These are phyloP conservation scores for Coniella lustricola DNA, from an alignment of 2,329 filamentous ascomycete species.

Conservation along the genomic window DNA sequence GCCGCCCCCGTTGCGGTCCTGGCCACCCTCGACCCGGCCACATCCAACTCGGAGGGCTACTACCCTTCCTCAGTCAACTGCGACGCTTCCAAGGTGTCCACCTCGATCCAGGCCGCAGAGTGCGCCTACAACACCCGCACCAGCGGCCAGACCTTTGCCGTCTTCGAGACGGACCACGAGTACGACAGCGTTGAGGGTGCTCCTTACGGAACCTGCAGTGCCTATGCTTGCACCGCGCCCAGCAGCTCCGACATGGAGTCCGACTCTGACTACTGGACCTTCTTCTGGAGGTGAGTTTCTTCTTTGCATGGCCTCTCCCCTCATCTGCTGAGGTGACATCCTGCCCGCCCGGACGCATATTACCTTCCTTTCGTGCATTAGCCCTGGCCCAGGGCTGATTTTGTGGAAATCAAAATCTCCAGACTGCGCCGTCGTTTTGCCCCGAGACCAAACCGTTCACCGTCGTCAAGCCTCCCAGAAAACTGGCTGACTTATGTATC, in stretches of 20 bases:
- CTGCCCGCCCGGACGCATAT: no score
- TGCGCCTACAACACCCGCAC: slow-evolving; percentile 32
- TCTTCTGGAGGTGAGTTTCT: slow-evolving; percentile 28
- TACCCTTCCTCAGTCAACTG: slow-evolving; percentile 25
- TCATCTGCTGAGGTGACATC: no score
- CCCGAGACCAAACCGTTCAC: slow-evolving; percentile 1
- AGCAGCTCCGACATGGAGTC: slow-evolving; percentile 23
- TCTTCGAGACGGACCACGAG: slow-evolving; percentile 35
- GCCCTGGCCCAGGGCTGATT: not conserved
- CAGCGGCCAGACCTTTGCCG: slow-evolving; percentile 29
- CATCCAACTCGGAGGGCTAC: slow-evolving; percentile 30
- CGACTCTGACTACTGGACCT: slow-evolving; percentile 33
- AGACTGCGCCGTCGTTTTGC: slow-evolving; percentile 2
- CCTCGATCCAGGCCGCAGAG: slow-evolving; percentile 30
- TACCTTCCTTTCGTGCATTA: no score
- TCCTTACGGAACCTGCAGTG: slow-evolving; percentile 40
- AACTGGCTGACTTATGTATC: not conserved
- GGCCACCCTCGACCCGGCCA: slow-evolving; percentile 27
- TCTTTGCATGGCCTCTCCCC: not conserved
- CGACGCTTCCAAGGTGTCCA: slow-evolving; percentile 26
- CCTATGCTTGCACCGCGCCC: slow-evolving; percentile 33
- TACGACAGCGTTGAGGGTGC: slow-evolving; percentile 35
- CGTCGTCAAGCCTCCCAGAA: not conserved
- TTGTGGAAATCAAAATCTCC: not conserved
- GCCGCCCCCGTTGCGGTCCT: slow-evolving; percentile 11